Evolutionary conservation across 768 basidiomycete genomes (phyloP), one percentile per base, ranked within the genome.

Genomic region (Suillus plorans): DNA sequence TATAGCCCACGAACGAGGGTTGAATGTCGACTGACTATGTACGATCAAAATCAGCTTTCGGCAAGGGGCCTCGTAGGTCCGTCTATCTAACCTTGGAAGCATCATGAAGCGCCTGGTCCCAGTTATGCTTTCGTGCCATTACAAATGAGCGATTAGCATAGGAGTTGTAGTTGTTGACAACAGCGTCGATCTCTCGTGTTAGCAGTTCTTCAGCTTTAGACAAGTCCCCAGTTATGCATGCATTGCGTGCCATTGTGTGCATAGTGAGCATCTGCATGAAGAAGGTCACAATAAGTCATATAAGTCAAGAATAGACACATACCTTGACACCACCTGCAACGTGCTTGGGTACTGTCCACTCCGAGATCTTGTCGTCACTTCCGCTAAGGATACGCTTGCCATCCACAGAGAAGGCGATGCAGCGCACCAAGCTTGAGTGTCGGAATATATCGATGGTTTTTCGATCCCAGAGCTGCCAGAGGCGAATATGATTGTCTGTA

Each of bases 141-240:
- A 55, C 53, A 55, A 55, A 55, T 34, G 53, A 55, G 31, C 53
- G 53, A 55, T 55, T 55, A 5, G 53, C 53, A 13, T 34, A 55
- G 4, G 53, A 55, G 31, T 20, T 55, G 20, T 34, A 34, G 31
- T 55, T 55, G 18, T 55, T 55, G 18, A 31, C 52, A 12, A 12
- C 18, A 20, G 31, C 10, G 10, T 53, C 20, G 31, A 53, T 53
- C 52, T 53, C 52, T 53, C 52, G 31, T 34, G 52, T 53, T 34
- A 53, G 31, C 18, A 53, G 18, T 2, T 53, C 52, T 53, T 53
- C 31, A 6, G 52, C 52, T 34, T 10, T 53, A 3, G 28, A 20
- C 31, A 53, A 53, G 31, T 53, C 31, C 18, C 52, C 31, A 6
- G 5, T 34, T 34, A 53, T 53, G 52, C 52, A 53, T 53, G 52